Conservation (phyloP, 495 filamentous ascomycete species). For the Baudoinia panamericana region DNA sequence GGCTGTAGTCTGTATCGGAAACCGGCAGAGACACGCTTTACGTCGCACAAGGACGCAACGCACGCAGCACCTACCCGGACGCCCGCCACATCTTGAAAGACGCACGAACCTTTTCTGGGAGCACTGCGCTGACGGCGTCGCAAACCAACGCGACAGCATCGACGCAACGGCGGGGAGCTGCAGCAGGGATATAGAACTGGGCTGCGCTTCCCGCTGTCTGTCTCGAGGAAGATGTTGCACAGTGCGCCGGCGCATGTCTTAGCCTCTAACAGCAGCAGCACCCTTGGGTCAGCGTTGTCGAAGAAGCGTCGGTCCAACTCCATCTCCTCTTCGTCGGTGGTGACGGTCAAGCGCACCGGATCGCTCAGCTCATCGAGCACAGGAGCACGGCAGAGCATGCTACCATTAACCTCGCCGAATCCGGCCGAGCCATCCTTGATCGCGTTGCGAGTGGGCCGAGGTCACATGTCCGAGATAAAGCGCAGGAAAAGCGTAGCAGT, state of each 20-base stretch:
- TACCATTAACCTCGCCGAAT: conserved; percentile 10
- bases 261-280: conserved; percentile 4
- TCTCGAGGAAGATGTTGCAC: conserved; percentile 10
- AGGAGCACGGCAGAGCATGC: conserved; percentile 15
- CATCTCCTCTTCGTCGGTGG: conserved; percentile 25
- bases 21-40: background rate
- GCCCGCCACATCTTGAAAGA: no score
- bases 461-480: conserved; percentile 9
- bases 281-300: conserved; percentile 2
- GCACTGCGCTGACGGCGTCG: no score
- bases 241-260: conserved; percentile 10
- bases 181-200: no score
- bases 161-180: no score
- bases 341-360: conserved; percentile 27
- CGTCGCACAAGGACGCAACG: conserved; percentile 4
- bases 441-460: conserved; percentile 4
- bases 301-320: conserved; percentile 25
- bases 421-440: conserved; percentile 7
- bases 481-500: conserved; percentile 26
- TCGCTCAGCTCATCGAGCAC: conserved; percentile 26
- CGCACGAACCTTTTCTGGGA: background rate
- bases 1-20: background rate
- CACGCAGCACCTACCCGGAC: no score
- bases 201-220: no score
- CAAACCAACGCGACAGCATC: no score